Evolutionary conservation across 805 yeast genomes (phyloP).

Genomic region (Metschnikowia hibisci): DNA sequence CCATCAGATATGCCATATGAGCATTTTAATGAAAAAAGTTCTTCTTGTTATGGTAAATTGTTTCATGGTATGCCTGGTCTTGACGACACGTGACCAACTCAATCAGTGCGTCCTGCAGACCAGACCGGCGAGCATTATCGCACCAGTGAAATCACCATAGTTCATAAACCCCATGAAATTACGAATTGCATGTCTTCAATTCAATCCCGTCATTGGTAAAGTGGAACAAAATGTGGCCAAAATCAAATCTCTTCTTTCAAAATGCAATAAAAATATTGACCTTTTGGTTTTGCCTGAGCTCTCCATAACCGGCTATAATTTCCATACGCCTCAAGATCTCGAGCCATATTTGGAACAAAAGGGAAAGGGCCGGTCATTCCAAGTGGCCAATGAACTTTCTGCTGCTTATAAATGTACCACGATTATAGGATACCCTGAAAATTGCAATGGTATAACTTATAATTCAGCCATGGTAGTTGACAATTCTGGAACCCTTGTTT

Average conservation of each 20-base stretch:
- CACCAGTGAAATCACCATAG: no score
- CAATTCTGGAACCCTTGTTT: conserved; percentile 53
- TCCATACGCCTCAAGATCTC: conserved; percentile 42
- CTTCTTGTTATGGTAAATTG: conserved; percentile 46
- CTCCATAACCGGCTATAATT: conserved; percentile 82
- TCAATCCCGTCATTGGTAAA: conserved; percentile 62
- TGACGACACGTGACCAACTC: neutral
- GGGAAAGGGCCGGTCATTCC: conserved; percentile 44
- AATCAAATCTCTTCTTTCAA: conserved; percentile 40
- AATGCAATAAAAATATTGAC: conserved; percentile 42
- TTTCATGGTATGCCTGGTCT: conserved; percentile 47
- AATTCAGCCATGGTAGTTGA: conserved; percentile 69
- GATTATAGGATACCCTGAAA: conserved; percentile 80
- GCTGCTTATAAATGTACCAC: conserved; percentile 55
- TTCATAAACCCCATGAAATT: conserved; percentile 39
- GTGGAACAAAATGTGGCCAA: conserved; percentile 49
- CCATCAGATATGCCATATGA: conserved; percentile 43
- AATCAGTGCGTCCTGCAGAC: no score
- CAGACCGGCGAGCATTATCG: no score
- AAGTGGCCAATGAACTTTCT: conserved; percentile 57
- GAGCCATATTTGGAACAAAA: conserved; percentile 55
- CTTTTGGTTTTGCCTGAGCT: conserved; percentile 79
- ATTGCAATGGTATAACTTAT: conserved; percentile 38
- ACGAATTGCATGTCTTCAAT: conserved; percentile 62
- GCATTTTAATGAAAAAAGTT: conserved; percentile 43